Evolutionary conservation across 495 filamentous ascomycete genomes (phyloP), one percentile per base, ranked within the genome.

Genomic region (Penicillium silybi): DNA sequence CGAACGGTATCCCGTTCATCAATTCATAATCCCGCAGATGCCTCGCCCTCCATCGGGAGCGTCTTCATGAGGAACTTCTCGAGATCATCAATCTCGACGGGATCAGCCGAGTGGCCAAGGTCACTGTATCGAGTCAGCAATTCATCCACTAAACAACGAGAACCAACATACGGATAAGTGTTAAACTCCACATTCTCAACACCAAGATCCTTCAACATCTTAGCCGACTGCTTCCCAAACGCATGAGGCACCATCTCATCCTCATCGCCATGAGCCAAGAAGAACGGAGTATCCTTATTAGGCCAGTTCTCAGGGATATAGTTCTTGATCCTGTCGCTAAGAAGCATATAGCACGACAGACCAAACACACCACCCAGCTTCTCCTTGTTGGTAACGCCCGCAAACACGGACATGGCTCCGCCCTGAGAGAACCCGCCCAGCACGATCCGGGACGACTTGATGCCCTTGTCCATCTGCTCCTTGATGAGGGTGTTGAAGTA

Each of bases 281-380:
- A 95, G 44, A 96, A 84, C 1, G 86, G 86, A 2, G 90, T 96
- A 4, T 85, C 72, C 68, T 86, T 83, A 67, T 95, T 96, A 48
- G 81, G 70, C 54, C 76, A 81, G 18, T 84, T 80, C 49, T 77
- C 74, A 0, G 88, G 79, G 22, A 86, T 69, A 44, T 86, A 78
- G 35, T 80, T 79, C 63, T 80, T 72, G 58, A 95, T 72, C 59
- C 89, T 92, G 45, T 80, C 73, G 58, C 82, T 82, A 42, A 97
- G 72, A 9, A 90, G 74, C 59, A 97, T 69, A 62, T 95, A 98
- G 53, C 81, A 85, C 9, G 88, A 92, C 41, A 98, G 76, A 9
- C 84, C 90, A 56, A 96, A 85, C 46, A 98, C 87, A 53, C 92
- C 92, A 10, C 84, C 93, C 9, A 98, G 77, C 70, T 89, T 90